Base-by-base conservation (phyloP, 116 monocot species). In the Trichopus zeylanicus region DNA sequence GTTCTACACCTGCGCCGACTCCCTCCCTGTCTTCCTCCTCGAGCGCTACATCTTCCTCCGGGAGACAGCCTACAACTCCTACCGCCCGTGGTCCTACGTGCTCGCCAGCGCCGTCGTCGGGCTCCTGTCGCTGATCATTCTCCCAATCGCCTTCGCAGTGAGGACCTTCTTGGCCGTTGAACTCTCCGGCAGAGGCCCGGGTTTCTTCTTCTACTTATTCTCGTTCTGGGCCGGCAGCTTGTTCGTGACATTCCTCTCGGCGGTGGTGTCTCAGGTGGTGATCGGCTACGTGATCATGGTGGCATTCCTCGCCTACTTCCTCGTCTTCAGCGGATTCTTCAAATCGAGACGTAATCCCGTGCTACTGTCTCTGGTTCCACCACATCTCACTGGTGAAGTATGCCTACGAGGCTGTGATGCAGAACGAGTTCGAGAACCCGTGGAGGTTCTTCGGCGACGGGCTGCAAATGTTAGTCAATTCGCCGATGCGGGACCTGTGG, bases 1-100 rank as follows among this genome's bases (percentile, higher is more conserved):
- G 69, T 93, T 79, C 80, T 93, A 93, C 85, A 85, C 85, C 28
- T 88, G 88, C 75, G 79, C 88, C 30, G 89, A 93, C 63, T 79
- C 88, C 4, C 82, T 93, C 38, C 93, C 93, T 0, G 89, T 88
- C 46, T 93, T 93, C 80, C 76, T 93, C 59, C 77, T 88, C 1
- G 83, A 88, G 30, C 80, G 83, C 18, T 64, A 82, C 73, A 82
- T 90, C 33, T 90, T 79, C 79, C 71, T 82, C 71, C 64, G 85
- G 10, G 90, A 90, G 61, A 90, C 90, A 3, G 79, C 90, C 23
- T 72, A 85, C 82, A 90, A 85, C 73, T 81, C 90, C 21, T 90
- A 90, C 74, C 78, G 85, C 26, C 73, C 79, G 1, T 79, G 76
- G 7, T 85, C 85, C 59, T 90, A 90, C 72, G 79, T 82, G 20